phyloP scores from a whole-genome alignment of 192 early-diverging fungal genomes.

The Coemansia sp. region DNA sequence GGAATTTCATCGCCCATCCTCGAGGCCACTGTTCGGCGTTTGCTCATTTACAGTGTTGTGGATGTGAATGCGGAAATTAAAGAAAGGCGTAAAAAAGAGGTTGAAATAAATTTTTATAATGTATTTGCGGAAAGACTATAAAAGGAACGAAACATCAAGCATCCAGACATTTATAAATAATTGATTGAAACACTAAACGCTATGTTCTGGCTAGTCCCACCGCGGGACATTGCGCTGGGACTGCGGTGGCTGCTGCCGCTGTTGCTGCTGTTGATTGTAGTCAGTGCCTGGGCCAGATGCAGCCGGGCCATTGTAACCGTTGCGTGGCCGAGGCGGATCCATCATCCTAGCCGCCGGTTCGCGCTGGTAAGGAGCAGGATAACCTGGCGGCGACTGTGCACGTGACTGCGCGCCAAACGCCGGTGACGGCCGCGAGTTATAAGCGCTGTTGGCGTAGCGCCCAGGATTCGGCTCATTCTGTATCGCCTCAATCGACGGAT shows the following conservation, averaged over 20 bases:
- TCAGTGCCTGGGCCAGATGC: not conserved
- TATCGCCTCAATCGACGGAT: not conserved
- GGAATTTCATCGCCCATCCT: conserved; percentile 35
- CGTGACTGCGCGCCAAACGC: not conserved
- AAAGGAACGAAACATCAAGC: not conserved
- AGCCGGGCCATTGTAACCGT: not conserved
- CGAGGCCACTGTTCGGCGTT: conserved; percentile 17
- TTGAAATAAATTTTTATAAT: not conserved
- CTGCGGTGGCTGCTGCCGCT: not conserved
- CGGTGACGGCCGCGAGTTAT: too few relatives aligned
- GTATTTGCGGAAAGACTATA: not conserved
- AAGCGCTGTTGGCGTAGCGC: not conserved
- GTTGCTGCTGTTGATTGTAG: not conserved
- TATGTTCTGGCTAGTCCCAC: conserved; percentile 42
- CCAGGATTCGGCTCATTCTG: not conserved
- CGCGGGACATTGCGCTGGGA: conserved; percentile 25
- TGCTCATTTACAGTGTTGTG: conserved; percentile 25
- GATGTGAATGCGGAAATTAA: not conserved
- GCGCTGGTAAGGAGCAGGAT: not conserved
- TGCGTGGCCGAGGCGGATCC: conserved; percentile 1
- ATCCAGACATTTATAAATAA: not conserved
- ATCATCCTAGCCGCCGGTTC: not conserved
- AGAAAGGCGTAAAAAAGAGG: not conserved
- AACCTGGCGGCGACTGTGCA: not conserved
- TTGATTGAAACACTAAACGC: not conserved